These are phyloP conservation scores for Backusella morwellensis DNA, from an alignment of 192 early-diverging fungal species.

Conservation along the genomic window DNA sequence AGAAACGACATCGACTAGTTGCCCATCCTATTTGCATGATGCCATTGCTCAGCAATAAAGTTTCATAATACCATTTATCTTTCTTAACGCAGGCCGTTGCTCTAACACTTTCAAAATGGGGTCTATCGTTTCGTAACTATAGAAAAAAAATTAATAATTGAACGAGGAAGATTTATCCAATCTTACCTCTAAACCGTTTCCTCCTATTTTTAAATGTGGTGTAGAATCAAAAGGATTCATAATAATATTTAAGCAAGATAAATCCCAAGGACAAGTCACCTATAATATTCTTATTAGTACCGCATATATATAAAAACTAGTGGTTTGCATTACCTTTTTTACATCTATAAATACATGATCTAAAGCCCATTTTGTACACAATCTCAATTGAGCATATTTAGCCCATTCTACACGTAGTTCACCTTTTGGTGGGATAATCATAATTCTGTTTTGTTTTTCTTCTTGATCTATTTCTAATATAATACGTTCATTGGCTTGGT, in stretches of 20 bases:
- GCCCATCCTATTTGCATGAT: constrained; percentile 88
- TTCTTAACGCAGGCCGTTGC: constrained; percentile 49
- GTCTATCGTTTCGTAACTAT: constrained; percentile 72
- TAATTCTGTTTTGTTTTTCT: neutral
- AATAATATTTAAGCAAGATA: constrained; percentile 44
- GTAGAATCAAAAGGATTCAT: constrained; percentile 56
- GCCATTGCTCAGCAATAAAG: constrained; percentile 59
- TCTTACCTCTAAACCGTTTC: constrained; percentile 45
- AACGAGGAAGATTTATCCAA: neutral
- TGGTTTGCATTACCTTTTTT: constrained; percentile 8
- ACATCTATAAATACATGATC: constrained; percentile 44
- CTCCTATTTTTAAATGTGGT: constrained; percentile 51
- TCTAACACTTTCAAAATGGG: constrained; percentile 75
- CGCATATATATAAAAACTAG: neutral
- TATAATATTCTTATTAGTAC: neutral
- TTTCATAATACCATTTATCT: constrained; percentile 76
- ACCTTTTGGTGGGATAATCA: constrained; percentile 21
- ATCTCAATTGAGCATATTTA: constrained; percentile 37
- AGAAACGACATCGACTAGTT: constrained; percentile 55
- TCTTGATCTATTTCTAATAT: neutral
- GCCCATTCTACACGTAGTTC: constrained; percentile 17
- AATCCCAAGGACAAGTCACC: constrained; percentile 17
- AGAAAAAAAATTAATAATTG: neutral
- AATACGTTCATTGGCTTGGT: constrained; percentile 3
- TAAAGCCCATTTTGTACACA: constrained; percentile 53